Conservation (phyloP, 2,329 filamentous ascomycete species). For the Ophiobolus disseminans region DNA sequence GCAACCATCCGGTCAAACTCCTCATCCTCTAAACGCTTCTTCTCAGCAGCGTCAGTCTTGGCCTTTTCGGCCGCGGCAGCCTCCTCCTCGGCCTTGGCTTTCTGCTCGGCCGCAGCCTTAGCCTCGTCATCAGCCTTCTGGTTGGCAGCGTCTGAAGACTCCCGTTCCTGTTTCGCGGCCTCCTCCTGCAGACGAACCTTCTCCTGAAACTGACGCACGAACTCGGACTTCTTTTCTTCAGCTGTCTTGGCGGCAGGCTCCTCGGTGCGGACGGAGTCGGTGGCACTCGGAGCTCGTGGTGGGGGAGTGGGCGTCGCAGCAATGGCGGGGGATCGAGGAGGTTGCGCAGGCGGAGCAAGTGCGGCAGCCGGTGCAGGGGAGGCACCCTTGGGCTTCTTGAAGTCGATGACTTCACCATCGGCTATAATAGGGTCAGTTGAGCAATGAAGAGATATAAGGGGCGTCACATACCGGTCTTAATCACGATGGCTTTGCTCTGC, state of each 20-base stretch:
- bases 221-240: slow-evolving; percentile 70
- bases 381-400: slow-evolving; percentile 56
- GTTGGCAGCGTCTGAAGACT: slow-evolving; percentile 51
- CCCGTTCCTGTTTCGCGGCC: slow-evolving; percentile 62
- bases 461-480: slow-evolving; percentile 67
- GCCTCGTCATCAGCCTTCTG: slow-evolving; percentile 51
- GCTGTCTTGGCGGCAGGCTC: slow-evolving; percentile 73
- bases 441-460: no score
- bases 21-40: slow-evolving; percentile 50
- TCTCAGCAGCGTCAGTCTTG: slow-evolving; percentile 46
- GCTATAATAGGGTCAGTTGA: slow-evolving; percentile 73
- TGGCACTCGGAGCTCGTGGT: slow-evolving; percentile 73
- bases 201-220: slow-evolving; percentile 73
- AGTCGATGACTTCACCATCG: slow-evolving; percentile 75
- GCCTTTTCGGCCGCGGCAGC: slow-evolving; percentile 47
- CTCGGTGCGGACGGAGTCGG: slow-evolving; percentile 69
- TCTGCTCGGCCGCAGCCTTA: slow-evolving; percentile 60
- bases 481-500: slow-evolving; percentile 78
- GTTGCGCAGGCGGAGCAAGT: slow-evolving; percentile 56
- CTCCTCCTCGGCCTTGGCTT: slow-evolving; percentile 53
- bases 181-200: slow-evolving; percentile 60
- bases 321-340: slow-evolving; percentile 67
- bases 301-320: slow-evolving; percentile 73
- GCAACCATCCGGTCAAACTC: slow-evolving; percentile 67
- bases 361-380: slow-evolving; percentile 52